Evolutionary conservation across 148 eudicot genomes (phyloP), one percentile per base, ranked within the genome.

Genomic region (Diospyros lotus): DNA sequence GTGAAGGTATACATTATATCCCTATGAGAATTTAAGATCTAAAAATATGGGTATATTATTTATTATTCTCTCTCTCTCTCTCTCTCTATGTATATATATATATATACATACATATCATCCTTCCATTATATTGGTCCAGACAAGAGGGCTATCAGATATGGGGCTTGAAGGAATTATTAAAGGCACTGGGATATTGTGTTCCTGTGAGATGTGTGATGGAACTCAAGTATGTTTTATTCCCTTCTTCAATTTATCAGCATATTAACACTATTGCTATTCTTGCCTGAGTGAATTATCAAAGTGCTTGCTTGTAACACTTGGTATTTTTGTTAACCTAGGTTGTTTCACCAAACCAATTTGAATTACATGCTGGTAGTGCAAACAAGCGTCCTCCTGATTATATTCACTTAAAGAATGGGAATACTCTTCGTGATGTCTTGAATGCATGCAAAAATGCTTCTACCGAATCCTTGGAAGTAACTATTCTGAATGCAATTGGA

Each of bases 341-440:
- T 76, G 86, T 92, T 40, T 76, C 84, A 2, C 92, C 97, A 40
- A 86, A 72, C 79, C 81, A 75, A 58, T 95, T 89, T 71, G 98
- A 92, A 78, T 10, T 89, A 76, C 98, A 95, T 73, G 97, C 98
- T 4, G 83, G 85, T 58, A 92, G 97, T 86, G 73, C 79, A 39
- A 90, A 92, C 68, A 95, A 88, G 69, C 92, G 98, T 6, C 90
- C 96, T 42, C 83, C 95, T 9, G 98, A 94, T 56, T 94, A 92
- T 76, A 90, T 89, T 44, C 85, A 83, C 76, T 53, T 95, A 82
- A 88, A 92, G 62, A 95, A 92, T 75, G 93, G 97, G 15, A 88
- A 83, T 42, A 86, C 83, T 9, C 78, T 95, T 52, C 85, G 94
- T 9, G 87, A 92, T 58, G 86, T 95, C 55, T 28, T 95, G 65